Base-by-base conservation (phyloP, 2,329 filamentous ascomycete genomes). In the Periconia sp. region DNA sequence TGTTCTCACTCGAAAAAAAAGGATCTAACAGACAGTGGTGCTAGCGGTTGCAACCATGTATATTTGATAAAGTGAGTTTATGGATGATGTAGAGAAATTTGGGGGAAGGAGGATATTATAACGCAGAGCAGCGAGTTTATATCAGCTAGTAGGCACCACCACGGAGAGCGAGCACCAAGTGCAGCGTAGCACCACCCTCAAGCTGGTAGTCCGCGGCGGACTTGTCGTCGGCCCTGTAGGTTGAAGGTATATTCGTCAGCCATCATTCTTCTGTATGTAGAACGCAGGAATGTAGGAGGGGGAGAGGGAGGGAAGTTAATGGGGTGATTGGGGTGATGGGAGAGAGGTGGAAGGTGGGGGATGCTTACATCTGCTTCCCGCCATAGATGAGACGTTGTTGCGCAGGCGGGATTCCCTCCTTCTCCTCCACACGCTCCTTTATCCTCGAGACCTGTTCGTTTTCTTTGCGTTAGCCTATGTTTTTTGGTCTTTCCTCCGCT, bases 391-490 rank as follows among this genome's bases (percentile, higher is more conserved):
- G 81, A 54, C 94, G 88, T 78, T 99, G 94, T 78, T 99, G 94
- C 17, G 94, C 92, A 1, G 94, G 94, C 42, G 94, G 93, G 67
- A 99, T 99, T 53, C 94, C 94, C 74, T 97, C 94, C 79, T 97
- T 97, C 81, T 99, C 94, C 77, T 99, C 94, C 52, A 99, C 94
- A 69, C 93, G 92, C 79, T 97, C 94, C 83, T 99, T 99, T 82
- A 99, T 97, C 75, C 92, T 87, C 41, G 89, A 88, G 65, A 97
- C 90, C 92, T 96, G 62, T 37, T 37, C 5, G 42, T 41, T 3
- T 10, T n/a, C n/a, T 3, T 37, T 27, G 23, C 33, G 43, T 68
- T 49, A 66, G 59, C 49, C 13, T 5, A n/a, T 37, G 33, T 13
- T 37, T n/a, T 37, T 37, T 13, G 6, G 33, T 11, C 33, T 37